A percentile compares a stretch with the other conserved stretches of the same genome.
Conservation (phyloP, 192 early-diverging fungal species). For the Coemansia sp. region DNA sequence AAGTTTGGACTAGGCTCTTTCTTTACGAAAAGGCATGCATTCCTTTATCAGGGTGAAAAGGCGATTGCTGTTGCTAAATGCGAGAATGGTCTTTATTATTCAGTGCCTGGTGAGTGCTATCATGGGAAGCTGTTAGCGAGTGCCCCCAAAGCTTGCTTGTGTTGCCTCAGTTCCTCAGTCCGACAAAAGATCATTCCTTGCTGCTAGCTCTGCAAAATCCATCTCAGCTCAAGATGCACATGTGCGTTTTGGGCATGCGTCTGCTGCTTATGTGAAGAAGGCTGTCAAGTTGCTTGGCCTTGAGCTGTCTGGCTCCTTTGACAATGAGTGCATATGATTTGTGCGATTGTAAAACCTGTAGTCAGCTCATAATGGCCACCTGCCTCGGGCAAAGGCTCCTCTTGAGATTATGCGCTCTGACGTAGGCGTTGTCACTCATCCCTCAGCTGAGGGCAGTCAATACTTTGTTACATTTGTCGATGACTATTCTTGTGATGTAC, state of each 20-base stretch:
- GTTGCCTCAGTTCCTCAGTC: background rate
- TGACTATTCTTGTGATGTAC: constrained; percentile 6
- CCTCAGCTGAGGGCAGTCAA: constrained; percentile 2
- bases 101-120: background rate
- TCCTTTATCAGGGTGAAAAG: background rate
- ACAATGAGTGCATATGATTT: constrained; percentile 7
- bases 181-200: background rate
- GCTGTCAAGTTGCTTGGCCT: background rate
- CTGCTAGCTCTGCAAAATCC: constrained; percentile 4
- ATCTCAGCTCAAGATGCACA: constrained; percentile 8
- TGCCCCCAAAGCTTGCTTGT: background rate
- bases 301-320: constrained; percentile 3
- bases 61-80: background rate
- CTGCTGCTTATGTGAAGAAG: constrained; percentile 2
- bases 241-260: constrained; percentile 17
- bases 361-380: constrained; percentile 7
- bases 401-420: constrained; percentile 17
- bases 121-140: background rate
- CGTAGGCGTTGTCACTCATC: constrained; percentile 15
- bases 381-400: constrained; percentile 5
- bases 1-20: background rate
- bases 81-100: background rate
- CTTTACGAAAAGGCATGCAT: constrained; percentile 2
- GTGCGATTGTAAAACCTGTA: constrained; percentile 11
- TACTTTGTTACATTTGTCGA: constrained; percentile 14